Evolutionary conservation across 2,329 filamentous ascomycete species (phyloP), one percentile per base, ranked within the genome.

Genomic region (Fusarium secorum): DNA sequence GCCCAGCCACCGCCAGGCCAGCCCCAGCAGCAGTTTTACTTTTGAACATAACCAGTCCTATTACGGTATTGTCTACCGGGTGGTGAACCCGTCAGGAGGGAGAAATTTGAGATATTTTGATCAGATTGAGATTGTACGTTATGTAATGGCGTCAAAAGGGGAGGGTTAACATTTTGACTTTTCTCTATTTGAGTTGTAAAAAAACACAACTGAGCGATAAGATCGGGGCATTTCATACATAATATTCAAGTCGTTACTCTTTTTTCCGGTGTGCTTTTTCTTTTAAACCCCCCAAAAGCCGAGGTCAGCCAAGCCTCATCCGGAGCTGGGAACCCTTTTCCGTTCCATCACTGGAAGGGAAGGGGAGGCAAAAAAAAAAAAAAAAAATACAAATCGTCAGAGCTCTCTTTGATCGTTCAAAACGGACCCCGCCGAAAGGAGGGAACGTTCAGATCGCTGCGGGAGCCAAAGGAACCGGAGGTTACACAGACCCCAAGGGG

Each of bases 1-100:
- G 86, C 87, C 1, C 87, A 89, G 70, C 86, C 87, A 13, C 86
- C 87, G 9, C 87, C 87, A 0, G 87, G 87, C 7, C 87, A 89
- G 69, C 84, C 86, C 20, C 84, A 85, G 68, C 87, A 88, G 67
- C 86, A 87, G 68, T 89, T 86, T 70, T 89, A 89, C 74, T 89
- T 88, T 70, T 89, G 78, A 64, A 62, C 20, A 28, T 26, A 15
- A n/a, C 39, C 32, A 39, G 42, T 15, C 26, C 62, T 38, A 1
- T 39, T 53, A 35, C 22, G 41, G 52, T 4, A 58, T 11, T 24
- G 15, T 26, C 10, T 22, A 28, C 32, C 32, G 26, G n/a, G 9
- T 17, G 45, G 26, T 9, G 46, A 14, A 7, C 11, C 17, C 2
- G 2, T 2, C 11, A 10, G n/a, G 4, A 24, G 17, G 17, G 10